Percentiles rank a stretch among this genome's conserved stretches.
Evolutionary conservation across 148 eudicot species (phyloP).

Genomic region (Bassia scoparia): DNA sequence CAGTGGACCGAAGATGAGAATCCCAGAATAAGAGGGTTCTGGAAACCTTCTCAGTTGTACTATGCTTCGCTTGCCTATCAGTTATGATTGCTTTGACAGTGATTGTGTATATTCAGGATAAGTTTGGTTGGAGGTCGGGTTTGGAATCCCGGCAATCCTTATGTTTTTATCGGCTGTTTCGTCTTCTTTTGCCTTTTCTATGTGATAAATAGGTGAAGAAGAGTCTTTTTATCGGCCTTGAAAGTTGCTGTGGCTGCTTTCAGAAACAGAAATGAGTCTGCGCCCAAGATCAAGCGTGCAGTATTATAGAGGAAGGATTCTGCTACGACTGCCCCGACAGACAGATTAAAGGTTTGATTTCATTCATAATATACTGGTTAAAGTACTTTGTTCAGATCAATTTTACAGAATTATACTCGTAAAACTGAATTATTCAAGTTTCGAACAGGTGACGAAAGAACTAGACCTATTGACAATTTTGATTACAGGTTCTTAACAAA

Average conservation of each 20-base stretch:
- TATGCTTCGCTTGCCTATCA: constrained; percentile 50
- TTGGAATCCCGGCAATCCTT: constrained; percentile 68
- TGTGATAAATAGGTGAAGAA: constrained; percentile 39
- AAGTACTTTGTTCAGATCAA: too few species aligned
- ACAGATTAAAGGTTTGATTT: constrained; percentile 47
- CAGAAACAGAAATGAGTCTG: constrained; percentile 43
- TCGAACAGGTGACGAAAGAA: not conserved
- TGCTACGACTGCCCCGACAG: constrained; percentile 34
- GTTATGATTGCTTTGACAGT: constrained; percentile 60
- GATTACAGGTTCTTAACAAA: constrained; percentile 60
- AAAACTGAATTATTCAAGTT: too few species aligned
- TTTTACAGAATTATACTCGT: too few species aligned
- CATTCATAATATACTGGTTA: not conserved
- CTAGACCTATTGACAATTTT: not conserved
- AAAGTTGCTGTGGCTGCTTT: constrained; percentile 52
- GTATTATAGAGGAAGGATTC: constrained; percentile 45
- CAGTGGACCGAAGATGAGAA: constrained; percentile 54
- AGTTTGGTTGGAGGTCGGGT: constrained; percentile 71
- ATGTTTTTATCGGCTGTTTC: constrained; percentile 56
- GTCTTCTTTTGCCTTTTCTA: constrained; percentile 56
- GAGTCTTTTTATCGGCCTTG: constrained; percentile 60
- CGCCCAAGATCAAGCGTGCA: constrained; percentile 27
- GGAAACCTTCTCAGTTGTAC: constrained; percentile 71
- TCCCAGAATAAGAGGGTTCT: constrained; percentile 44
- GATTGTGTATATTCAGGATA: constrained; percentile 80